Percentiles rank a stretch among this genome's conserved stretches.
Conservation (phyloP, 768 basidiomycete genomes). For the Mycena galericulata region DNA sequence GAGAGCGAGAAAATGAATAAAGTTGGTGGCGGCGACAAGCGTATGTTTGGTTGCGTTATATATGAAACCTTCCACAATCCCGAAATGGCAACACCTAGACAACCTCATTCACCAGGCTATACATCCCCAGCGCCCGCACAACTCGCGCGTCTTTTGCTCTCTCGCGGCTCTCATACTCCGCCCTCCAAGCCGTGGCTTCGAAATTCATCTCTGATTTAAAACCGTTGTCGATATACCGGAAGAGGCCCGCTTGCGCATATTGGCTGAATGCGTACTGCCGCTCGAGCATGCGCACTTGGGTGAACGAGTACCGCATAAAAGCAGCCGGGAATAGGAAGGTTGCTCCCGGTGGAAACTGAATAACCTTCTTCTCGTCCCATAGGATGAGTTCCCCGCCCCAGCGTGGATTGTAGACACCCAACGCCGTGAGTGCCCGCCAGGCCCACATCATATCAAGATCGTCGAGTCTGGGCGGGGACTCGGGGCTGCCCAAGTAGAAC, state of each 20-base stretch:
- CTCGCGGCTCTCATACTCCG: not conserved
- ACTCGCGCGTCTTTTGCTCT: not conserved
- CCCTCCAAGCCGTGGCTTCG: not conserved
- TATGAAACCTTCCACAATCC: too few species aligned
- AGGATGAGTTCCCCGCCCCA: not conserved
- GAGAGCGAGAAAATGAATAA: too few species aligned
- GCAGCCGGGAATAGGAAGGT: not conserved
- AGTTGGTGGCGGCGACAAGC: too few species aligned
- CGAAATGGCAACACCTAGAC: too few species aligned
- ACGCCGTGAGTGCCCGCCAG: not conserved
- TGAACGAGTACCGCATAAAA: not conserved
- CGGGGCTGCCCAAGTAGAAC: not conserved
- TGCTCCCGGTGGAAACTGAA: not conserved
- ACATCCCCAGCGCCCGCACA: not conserved
- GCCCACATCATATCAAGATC: not conserved
- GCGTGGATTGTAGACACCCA: not conserved
- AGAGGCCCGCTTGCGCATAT: not conserved
- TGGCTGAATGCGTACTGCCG: not conserved
- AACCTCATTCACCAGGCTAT: too few species aligned
- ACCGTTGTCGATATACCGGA: not conserved
- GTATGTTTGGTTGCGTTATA: too few species aligned
- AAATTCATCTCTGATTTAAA: not conserved
- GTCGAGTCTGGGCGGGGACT: not conserved
- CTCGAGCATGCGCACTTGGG: not conserved
- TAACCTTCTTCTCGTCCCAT: conserved; percentile 9